Percentiles rank a stretch among this genome's conserved stretches.
phyloP scores from a whole-genome alignment of 1,284 basidiomycete species.

The Leccinum laetum region DNA sequence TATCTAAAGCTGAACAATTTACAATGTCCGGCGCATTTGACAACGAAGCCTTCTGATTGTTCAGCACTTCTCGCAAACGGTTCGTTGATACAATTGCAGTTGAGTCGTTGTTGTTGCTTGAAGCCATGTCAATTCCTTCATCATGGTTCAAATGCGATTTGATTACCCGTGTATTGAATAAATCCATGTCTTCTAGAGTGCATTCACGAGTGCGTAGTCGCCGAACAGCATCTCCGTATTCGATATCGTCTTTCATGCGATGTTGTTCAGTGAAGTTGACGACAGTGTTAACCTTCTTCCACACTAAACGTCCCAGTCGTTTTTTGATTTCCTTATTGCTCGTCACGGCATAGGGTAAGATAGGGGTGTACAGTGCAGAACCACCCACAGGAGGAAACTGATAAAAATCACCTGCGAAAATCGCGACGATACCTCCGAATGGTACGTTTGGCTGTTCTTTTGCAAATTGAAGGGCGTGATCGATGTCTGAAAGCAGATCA shows the following conservation, averaged over 20 bases:
- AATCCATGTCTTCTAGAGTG: slow-evolving; percentile 25
- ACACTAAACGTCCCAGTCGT: slow-evolving; percentile 21
- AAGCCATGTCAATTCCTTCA: background rate
- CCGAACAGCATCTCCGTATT: slow-evolving; percentile 28
- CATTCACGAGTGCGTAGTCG: slow-evolving; percentile 22
- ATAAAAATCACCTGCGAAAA: slow-evolving; percentile 18
- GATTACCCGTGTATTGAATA: slow-evolving; percentile 30
- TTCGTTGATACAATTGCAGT: background rate
- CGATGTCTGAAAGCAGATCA: background rate
- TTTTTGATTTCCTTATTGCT: slow-evolving; percentile 13
- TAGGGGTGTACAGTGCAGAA: slow-evolving; percentile 24
- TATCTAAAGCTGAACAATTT: background rate
- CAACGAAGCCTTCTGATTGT: background rate
- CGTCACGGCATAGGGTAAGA: slow-evolving; percentile 9
- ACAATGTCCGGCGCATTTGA: background rate
- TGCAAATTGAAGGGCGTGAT: background rate
- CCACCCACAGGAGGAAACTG: slow-evolving; percentile 25
- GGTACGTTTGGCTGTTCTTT: background rate
- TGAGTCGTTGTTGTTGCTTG: background rate
- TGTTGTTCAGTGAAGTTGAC: slow-evolving; percentile 30
- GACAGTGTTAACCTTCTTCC: slow-evolving; percentile 27
- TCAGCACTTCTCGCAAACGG: background rate
- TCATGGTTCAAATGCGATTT: slow-evolving; percentile 10
- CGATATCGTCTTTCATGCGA: slow-evolving; percentile 29
- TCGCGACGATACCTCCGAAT: background rate